phyloP scores from a whole-genome alignment of 2,329 filamentous ascomycete species.

The Pezicula radicicola region DNA sequence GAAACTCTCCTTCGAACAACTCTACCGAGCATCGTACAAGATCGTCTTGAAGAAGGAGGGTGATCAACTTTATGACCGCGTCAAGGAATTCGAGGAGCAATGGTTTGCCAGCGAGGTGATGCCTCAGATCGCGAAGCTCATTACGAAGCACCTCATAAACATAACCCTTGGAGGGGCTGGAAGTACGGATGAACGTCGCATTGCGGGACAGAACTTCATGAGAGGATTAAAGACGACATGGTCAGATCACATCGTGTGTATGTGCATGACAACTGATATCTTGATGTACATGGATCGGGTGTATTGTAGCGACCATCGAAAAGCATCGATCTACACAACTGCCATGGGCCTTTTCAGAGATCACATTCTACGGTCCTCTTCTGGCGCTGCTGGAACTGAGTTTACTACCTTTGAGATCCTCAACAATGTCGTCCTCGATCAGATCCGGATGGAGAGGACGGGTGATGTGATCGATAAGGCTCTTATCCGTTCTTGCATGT shows the following conservation, averaged over 20 bases:
- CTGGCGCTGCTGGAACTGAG: conserved; percentile 38
- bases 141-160: conserved; percentile 64
- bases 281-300: conserved; percentile 97
- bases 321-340: conserved; percentile 76
- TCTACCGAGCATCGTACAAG: conserved; percentile 92
- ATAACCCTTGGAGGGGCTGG: conserved; percentile 55
- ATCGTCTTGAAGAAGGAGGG: conserved; percentile 89
- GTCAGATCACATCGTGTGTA: conserved; percentile 86
- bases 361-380: conserved; percentile 66
- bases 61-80: conserved; percentile 73
- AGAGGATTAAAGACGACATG: conserved; percentile 73
- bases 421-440: conserved; percentile 79
- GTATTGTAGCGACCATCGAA: conserved; percentile 69
- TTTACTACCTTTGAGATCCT: conserved; percentile 69
- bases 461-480: conserved; percentile 85
- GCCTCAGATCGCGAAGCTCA: conserved; percentile 64
- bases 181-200: conserved; percentile 72
- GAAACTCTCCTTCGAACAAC: conserved; percentile 85
- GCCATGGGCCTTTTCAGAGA: conserved; percentile 89
- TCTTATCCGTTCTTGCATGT: conserved; percentile 76
- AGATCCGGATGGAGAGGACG: conserved; percentile 87
- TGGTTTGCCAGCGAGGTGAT: conserved; percentile 79
- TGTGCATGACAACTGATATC: conserved; percentile 96
- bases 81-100: conserved; percentile 75
- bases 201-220: conserved; percentile 80